phyloP scores from a whole-genome alignment of 192 early-diverging fungal species.

The Dissophora ornata region DNA sequence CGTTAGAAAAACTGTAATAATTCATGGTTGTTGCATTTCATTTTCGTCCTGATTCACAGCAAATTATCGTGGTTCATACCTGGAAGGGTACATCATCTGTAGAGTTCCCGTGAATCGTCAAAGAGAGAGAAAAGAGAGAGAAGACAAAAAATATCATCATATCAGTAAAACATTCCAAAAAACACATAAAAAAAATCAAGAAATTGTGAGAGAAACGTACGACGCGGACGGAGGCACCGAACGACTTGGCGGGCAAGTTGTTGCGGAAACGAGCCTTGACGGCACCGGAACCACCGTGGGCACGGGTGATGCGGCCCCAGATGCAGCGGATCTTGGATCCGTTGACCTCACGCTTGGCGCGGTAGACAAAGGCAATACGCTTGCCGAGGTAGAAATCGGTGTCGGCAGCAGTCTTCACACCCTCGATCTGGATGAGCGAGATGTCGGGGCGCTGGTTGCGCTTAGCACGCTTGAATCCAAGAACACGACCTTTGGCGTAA shows the following conservation, averaged over 20 bases:
- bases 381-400: conserved; percentile 98
- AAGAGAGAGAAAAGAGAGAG: conserved; percentile 2
- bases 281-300: conserved; percentile 96
- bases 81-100: conserved; percentile 96
- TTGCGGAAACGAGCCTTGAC: conserved; percentile 97
- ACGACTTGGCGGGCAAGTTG: conserved; percentile 95
- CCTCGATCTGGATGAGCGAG: conserved; percentile 93
- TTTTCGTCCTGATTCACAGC: neutral
- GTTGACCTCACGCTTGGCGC: conserved; percentile 85
- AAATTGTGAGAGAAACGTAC: conserved; percentile 66
- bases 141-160: conserved; percentile 17
- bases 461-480: conserved; percentile 95
- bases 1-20: too few relatives aligned
- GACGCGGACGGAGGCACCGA: conserved; percentile 93
- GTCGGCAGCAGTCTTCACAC: conserved; percentile 89
- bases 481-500: conserved; percentile 97
- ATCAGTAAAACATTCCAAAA: neutral
- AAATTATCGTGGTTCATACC: conserved; percentile 63
- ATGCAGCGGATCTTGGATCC: conserved; percentile 96
- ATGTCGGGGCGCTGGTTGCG: conserved; percentile 91
- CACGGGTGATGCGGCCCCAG: conserved; percentile 96
- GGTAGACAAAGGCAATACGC: conserved; percentile 98
- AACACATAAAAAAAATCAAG: neutral
- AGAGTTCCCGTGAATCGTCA: neutral
- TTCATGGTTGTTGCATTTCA: neutral